Evolutionary conservation across 148 eudicot genomes (phyloP).

Genomic region (Chenopodium suecicum): DNA sequence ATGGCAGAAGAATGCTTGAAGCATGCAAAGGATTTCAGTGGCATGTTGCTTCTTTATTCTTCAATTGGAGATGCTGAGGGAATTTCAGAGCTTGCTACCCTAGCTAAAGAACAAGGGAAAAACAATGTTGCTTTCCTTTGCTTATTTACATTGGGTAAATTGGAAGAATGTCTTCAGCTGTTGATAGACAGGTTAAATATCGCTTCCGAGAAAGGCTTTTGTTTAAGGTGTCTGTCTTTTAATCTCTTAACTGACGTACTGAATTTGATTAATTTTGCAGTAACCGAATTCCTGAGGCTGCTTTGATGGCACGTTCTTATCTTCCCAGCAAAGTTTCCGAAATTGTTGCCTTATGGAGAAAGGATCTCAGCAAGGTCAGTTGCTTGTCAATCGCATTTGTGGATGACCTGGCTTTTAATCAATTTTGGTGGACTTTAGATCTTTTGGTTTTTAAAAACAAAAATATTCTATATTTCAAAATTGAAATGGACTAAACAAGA

Average conservation of each 20-base stretch:
- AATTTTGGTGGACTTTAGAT: background rate
- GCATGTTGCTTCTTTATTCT: constrained; percentile 89
- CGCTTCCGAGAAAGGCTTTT: constrained; percentile 9
- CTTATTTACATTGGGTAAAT: constrained; percentile 83
- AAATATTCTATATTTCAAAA: background rate
- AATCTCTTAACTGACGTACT: background rate
- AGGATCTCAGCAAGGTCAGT: constrained; percentile 82
- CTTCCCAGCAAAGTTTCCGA: constrained; percentile 96
- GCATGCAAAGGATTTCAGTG: constrained; percentile 92
- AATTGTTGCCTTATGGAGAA: constrained; percentile 89
- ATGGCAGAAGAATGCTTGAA: constrained; percentile 92
- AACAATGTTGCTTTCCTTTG: constrained; percentile 93
- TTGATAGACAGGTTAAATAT: constrained; percentile 74
- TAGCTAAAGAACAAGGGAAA: constrained; percentile 84
- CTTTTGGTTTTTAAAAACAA: background rate
- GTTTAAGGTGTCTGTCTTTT: background rate
- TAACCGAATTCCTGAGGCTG: constrained; percentile 97
- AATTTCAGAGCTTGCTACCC: constrained; percentile 65
- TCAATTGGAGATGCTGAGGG: constrained; percentile 97
- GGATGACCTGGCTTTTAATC: constrained; percentile 6
- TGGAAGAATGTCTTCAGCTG: constrained; percentile 91
- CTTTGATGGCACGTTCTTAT: constrained; percentile 93
- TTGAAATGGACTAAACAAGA: background rate
- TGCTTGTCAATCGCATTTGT: constrained; percentile 11
- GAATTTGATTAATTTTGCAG: constrained; percentile 45